phyloP scores from a whole-genome alignment of 78 protist species.

The Salpingoeca rosetta region DNA sequence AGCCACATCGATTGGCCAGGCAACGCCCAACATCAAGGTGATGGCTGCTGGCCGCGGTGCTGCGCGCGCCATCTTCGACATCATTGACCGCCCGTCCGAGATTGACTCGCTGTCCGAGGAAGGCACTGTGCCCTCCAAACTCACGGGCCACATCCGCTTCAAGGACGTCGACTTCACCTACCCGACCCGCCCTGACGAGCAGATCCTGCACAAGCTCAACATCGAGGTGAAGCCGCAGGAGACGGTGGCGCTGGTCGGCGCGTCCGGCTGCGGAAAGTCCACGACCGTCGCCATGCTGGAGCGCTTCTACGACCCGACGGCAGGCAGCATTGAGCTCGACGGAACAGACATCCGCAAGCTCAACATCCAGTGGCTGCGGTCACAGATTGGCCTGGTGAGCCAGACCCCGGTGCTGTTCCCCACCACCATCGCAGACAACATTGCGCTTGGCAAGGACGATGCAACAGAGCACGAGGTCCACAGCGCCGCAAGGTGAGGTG shows the following conservation, averaged over 20 bases:
- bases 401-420: slow-evolving; percentile 83
- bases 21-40: background rate
- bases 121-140: background rate
- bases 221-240: slow-evolving; percentile 20
- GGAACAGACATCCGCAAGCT: slow-evolving; percentile 38
- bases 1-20: background rate
- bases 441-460: slow-evolving; percentile 51
- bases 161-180: slow-evolving; percentile 64
- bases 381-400: slow-evolving; percentile 31
- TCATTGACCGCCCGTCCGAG: background rate
- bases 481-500: slow-evolving; percentile 48
- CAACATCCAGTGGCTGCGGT: slow-evolving; percentile 41
- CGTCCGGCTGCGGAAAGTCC: slow-evolving; percentile 66
- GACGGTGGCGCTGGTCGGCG: slow-evolving; percentile 67
- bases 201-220: slow-evolving; percentile 2
- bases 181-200: slow-evolving; percentile 26
- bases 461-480: slow-evolving; percentile 44
- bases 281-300: slow-evolving; percentile 27
- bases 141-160: slow-evolving; percentile 22
- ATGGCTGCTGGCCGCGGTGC: background rate
- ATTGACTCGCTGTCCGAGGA: background rate
- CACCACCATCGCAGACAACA: slow-evolving; percentile 72
- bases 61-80: background rate
- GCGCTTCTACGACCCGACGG: slow-evolving; percentile 14
- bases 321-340: slow-evolving; percentile 57